Evolutionary conservation across 768 basidiomycete genomes (phyloP), one percentile per base, ranked within the genome.

Genomic region (Chalciporus chontae): DNA sequence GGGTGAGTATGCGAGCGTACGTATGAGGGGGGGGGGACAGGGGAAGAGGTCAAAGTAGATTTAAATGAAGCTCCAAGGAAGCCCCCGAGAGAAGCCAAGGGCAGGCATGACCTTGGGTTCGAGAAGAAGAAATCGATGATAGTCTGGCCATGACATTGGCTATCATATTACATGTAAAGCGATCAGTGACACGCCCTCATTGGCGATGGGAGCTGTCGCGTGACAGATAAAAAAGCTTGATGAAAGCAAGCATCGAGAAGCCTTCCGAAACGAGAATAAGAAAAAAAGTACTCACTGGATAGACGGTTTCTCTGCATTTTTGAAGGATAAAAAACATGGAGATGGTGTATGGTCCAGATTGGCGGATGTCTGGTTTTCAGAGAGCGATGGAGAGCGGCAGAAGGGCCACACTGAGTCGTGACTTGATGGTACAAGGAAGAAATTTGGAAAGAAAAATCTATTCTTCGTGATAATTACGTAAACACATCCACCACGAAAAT

Each of bases 221-320:
- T 66, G 66, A 70, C 62, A 56, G 64, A 66, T 67, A 58, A 65
- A 64, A 58, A 43, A 56, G 50, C 56, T 62, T 50, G 55, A 56
- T 53, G 60, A 51, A 53, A 52, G 44, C 48, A 43, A 54, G 41
- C 44, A 52, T 38, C 50, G 47, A 38, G 59, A 55, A 53, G 48
- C 54, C 45, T 55, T 56, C 66, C 65, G 57, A 56, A 69, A 59
- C 41, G 55, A 60, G 60, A 27, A 5, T 24, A 59, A 55, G 56
- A 61, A 56, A 45, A 19, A 17, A 23, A 24, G 40, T 4, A 65
- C 70, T 48, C 51, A 69, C 68, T 55, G 56, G 61, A 60, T 53
- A 61, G 56, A 59, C 70, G 69, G 66, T 68, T 69, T 71, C 56
- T 69, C 50, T 59, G 63, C 70, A 71, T 71, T 56, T 71, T 64